Evolutionary conservation across 192 early-diverging fungal genomes (phyloP).

Genomic region (Chytriomyces sp.): DNA sequence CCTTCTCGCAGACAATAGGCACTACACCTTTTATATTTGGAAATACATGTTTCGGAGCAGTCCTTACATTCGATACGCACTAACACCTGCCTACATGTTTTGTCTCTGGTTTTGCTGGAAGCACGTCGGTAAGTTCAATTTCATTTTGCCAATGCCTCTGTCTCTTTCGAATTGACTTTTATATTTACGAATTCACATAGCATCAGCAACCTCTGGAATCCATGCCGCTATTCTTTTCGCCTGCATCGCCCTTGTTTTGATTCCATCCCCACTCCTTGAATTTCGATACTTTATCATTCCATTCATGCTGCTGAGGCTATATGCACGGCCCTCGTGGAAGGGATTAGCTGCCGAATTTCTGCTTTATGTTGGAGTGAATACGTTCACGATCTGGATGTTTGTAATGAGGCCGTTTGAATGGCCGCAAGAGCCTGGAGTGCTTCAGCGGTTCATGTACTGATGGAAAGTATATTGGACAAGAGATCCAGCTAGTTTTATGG

Average conservation of each 20-base stretch:
- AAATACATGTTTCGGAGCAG: conserved; percentile 73
- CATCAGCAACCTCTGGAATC: conserved; percentile 54
- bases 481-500: conserved; percentile 9
- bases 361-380: conserved; percentile 65
- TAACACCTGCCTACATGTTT: conserved; percentile 71
- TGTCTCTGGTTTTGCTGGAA: conserved; percentile 7
- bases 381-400: conserved; percentile 76
- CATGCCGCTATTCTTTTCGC: conserved; percentile 50
- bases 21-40: conserved; percentile 96
- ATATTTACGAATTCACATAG: background rate
- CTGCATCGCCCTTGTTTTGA: conserved; percentile 66
- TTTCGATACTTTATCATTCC: conserved; percentile 96
- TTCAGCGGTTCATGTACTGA: conserved; percentile 96
- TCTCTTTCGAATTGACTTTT: background rate
- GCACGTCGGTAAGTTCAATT: conserved; percentile 27
- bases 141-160: background rate
- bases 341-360: conserved; percentile 52
- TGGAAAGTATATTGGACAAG: conserved; percentile 3
- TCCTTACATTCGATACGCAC: conserved; percentile 56
- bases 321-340: conserved; percentile 51
- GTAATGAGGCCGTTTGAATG: conserved; percentile 77
- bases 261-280: conserved; percentile 93
- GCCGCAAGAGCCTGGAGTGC: conserved; percentile 65
- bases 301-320: conserved; percentile 73
- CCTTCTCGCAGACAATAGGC: conserved; percentile 91